Conservation (phyloP, 345 rosid genomes). For the Clausena lansium region DNA sequence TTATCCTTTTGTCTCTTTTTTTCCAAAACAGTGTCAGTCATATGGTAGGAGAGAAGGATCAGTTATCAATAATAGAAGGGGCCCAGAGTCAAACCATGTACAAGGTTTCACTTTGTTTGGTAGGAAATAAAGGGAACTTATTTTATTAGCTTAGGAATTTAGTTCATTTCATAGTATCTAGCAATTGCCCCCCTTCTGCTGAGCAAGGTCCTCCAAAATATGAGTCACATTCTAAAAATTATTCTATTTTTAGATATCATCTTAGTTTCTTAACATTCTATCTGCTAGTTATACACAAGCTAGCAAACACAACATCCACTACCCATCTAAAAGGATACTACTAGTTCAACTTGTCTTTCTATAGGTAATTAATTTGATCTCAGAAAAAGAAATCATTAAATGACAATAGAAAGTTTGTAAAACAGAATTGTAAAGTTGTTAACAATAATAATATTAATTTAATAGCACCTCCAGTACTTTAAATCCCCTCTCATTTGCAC, state of each 20-base stretch:
- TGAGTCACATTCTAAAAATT: not conserved
- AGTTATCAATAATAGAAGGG: not conserved
- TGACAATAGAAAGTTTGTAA: not conserved
- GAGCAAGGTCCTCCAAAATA: not conserved
- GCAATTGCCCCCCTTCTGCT: not conserved
- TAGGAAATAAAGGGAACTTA: not conserved
- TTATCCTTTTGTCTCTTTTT: not conserved
- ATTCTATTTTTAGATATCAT: not conserved
- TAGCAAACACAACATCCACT: not conserved
- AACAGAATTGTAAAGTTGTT: not conserved
- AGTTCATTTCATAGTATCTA: not conserved
- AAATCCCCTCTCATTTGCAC: conserved; percentile 90
- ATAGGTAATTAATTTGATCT: not conserved
- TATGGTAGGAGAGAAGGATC: not conserved
- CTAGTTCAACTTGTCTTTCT: not conserved
- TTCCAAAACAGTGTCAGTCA: not conserved
- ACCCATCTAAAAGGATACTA: not conserved
- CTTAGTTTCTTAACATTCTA: not conserved
- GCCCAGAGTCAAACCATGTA: not conserved
- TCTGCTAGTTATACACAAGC: not conserved
- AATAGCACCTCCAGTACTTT: conserved; percentile 79
- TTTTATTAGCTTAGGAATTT: not conserved
- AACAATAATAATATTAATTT: conserved; percentile 15
- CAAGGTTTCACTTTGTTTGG: not conserved
- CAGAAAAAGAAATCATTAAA: not conserved